Conservation (phyloP, 352 stramenopile species). For the Phytophthora aleatoria region DNA sequence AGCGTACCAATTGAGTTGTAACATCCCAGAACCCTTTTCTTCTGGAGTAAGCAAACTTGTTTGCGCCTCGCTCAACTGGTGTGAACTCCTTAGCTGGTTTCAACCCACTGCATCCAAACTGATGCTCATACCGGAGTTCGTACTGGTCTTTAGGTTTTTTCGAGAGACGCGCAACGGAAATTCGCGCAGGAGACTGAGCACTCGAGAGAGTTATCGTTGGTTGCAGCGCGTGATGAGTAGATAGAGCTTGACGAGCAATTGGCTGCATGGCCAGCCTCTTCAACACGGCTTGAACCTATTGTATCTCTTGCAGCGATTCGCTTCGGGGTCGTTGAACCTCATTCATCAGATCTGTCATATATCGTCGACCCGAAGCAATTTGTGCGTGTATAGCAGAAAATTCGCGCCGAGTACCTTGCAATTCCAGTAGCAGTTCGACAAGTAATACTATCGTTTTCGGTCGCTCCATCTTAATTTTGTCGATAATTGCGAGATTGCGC, state of each 20-base stretch:
- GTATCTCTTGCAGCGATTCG: not conserved
- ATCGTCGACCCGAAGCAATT: not conserved
- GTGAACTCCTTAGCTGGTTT: too few relatives aligned
- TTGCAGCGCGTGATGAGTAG: not conserved
- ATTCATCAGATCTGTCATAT: not conserved
- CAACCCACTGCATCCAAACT: too few relatives aligned
- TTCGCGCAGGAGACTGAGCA: not conserved
- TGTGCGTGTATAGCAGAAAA: not conserved
- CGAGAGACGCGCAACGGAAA: not conserved
- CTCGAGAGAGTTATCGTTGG: too few relatives aligned
- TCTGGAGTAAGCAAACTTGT: too few relatives aligned
- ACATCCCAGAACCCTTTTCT: too few relatives aligned
- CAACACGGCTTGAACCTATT: not conserved
- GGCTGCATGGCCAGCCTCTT: not conserved
- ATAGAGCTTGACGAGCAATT: not conserved
- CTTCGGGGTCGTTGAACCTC: not conserved
- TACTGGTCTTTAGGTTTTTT: not conserved
- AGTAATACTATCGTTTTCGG: not conserved
- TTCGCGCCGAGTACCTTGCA: not conserved
- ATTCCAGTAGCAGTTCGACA: not conserved
- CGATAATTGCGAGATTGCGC: conserved; percentile 1
- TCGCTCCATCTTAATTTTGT: not conserved
- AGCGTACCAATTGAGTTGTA: too few relatives aligned
- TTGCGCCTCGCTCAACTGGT: too few relatives aligned
- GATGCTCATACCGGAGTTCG: not conserved